Percentiles rank a stretch among this genome's conserved stretches.
Evolutionary conservation across 345 rosid species (phyloP).

Genomic region (Lepidium aucheri): DNA sequence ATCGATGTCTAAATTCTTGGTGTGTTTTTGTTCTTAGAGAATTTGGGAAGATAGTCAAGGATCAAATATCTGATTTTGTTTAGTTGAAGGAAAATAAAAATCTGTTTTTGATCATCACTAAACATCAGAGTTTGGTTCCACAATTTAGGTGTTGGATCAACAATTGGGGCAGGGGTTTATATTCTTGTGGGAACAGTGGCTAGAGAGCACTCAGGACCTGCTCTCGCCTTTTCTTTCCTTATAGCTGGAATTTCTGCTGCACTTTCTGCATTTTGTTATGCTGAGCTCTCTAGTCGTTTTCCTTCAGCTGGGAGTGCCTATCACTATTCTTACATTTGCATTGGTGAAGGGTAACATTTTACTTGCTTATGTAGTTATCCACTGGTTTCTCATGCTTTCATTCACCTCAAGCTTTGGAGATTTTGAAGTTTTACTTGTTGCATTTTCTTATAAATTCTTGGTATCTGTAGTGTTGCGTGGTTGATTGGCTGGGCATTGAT

Average conservation of each 20-base stretch:
- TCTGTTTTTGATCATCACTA: not conserved
- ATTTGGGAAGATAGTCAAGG: too few species aligned
- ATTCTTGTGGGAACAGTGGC: slow-evolving; percentile 99
- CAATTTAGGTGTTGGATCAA: slow-evolving; percentile 78
- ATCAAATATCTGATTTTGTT: not conserved
- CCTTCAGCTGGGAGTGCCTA: slow-evolving; percentile 99
- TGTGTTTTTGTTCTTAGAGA: not conserved
- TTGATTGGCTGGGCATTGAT: slow-evolving; percentile 91
- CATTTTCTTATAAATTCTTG: not conserved
- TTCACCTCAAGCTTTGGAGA: not conserved
- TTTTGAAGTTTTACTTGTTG: not conserved
- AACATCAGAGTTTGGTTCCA: not conserved
- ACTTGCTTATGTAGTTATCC: not conserved
- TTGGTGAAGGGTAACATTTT: slow-evolving; percentile 73
- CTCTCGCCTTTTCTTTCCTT: slow-evolving; percentile 76
- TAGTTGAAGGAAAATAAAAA: not conserved
- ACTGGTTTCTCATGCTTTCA: not conserved
- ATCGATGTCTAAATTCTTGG: not conserved
- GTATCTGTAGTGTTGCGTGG: slow-evolving; percentile 64
- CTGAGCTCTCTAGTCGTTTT: slow-evolving; percentile 86
- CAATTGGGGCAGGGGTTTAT: slow-evolving; percentile 97
- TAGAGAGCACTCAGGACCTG: slow-evolving; percentile 95
- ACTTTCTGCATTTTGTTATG: slow-evolving; percentile 92
- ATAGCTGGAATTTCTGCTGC: slow-evolving; percentile 94
- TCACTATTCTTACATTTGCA: slow-evolving; percentile 91